Evolutionary conservation across 768 basidiomycete genomes (phyloP).

Genomic region (Guyanaporus albipodus): DNA sequence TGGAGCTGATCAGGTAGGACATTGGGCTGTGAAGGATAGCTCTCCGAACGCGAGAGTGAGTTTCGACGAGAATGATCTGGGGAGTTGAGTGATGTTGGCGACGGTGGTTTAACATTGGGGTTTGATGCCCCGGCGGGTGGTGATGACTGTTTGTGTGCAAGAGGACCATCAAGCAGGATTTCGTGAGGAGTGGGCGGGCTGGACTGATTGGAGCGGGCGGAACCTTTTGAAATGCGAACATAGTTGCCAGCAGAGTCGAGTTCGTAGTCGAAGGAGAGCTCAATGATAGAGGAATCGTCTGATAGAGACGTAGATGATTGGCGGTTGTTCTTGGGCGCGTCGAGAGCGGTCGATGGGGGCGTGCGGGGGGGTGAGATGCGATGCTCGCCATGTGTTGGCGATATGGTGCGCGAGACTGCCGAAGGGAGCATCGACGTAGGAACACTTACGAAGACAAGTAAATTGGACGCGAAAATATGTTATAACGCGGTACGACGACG

Average conservation of each 20-base stretch:
- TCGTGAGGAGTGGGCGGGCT: slow-evolving; percentile 43
- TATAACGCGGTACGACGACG: slow-evolving; percentile 1
- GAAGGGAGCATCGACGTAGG: slow-evolving; percentile 20
- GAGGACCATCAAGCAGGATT: slow-evolving; percentile 22
- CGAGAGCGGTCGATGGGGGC: slow-evolving; percentile 26
- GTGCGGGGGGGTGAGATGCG: slow-evolving; percentile 31
- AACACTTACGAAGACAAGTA: slow-evolving; percentile 10
- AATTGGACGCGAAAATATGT: neutral
- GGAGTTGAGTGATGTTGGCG: slow-evolving; percentile 37
- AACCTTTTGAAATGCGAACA: slow-evolving; percentile 45
- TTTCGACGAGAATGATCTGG: slow-evolving; percentile 39
- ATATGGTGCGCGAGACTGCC: slow-evolving; percentile 22
- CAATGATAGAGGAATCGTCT: slow-evolving; percentile 44
- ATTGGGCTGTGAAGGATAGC: slow-evolving; percentile 44
- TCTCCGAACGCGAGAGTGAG: slow-evolving; percentile 66
- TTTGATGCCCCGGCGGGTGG: slow-evolving; percentile 23
- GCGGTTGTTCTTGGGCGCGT: slow-evolving; percentile 31
- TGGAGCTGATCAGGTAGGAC: slow-evolving; percentile 29
- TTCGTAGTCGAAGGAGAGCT: slow-evolving; percentile 48
- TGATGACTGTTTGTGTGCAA: slow-evolving; percentile 22
- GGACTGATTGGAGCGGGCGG: slow-evolving; percentile 34
- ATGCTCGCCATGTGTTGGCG: slow-evolving; percentile 29
- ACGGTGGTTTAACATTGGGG: slow-evolving; percentile 25
- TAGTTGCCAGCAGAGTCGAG: slow-evolving; percentile 43
- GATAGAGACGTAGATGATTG: slow-evolving; percentile 36